These are phyloP conservation scores for Dactylellina haptotyla DNA, from an alignment of 2,329 filamentous ascomycete species.

Conservation along the genomic window DNA sequence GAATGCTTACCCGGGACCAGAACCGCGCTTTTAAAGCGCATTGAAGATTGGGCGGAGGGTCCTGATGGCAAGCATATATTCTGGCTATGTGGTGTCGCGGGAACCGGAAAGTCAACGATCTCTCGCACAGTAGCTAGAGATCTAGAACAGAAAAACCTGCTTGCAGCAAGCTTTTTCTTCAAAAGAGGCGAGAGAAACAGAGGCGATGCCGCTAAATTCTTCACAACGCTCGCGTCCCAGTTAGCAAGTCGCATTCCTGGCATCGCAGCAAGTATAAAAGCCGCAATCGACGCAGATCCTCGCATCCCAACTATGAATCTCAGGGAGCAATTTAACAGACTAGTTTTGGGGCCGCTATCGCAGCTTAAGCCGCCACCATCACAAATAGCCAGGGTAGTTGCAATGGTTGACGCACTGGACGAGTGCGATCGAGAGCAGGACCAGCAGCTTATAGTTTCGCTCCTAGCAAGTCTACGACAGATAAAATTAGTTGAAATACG, in stretches of 20 bases:
- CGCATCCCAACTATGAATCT: background rate
- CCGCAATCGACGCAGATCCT: background rate
- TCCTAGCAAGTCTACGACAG: constrained; percentile 40
- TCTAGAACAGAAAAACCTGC: background rate
- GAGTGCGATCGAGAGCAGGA: constrained; percentile 58
- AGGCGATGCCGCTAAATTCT: constrained; percentile 4
- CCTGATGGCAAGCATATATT: constrained; percentile 54
- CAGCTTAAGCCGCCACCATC: background rate
- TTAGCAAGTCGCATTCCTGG: background rate
- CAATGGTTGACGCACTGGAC: constrained; percentile 60
- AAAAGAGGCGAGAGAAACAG: constrained; percentile 19
- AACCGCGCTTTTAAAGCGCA: constrained; percentile 55
- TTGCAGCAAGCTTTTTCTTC: constrained; percentile 24
- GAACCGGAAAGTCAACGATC: constrained; percentile 55
- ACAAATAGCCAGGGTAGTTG: background rate
- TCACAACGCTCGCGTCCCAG: constrained; percentile 18
- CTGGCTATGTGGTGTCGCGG: constrained; percentile 61
- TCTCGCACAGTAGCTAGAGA: constrained; percentile 5
- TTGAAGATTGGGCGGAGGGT: constrained; percentile 46
- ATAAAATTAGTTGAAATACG: constrained; percentile 49
- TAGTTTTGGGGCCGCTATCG: constrained; percentile 7
- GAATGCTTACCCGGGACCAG: constrained; percentile 56
- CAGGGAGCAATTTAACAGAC: constrained; percentile 6
- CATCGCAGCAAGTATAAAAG: background rate
- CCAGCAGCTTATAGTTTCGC: constrained; percentile 47